Base-by-base conservation (phyloP, 2,329 filamentous ascomycete genomes). In the Cladosporium sp. region DNA sequence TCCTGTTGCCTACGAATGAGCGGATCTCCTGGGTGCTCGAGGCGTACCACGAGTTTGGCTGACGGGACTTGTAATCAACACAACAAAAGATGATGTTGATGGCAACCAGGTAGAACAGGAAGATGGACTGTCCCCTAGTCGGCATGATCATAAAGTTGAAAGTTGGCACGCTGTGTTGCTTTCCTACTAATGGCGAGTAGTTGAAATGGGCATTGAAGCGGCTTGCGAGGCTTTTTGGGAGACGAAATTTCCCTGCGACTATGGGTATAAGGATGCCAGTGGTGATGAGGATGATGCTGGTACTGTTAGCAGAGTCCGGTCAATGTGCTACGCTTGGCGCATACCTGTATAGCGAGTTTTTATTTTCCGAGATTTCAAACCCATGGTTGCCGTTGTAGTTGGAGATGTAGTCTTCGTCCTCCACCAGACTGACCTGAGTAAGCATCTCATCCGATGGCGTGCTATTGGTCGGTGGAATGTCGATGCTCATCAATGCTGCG, bases 1-100 rank as follows among this genome's bases (percentile, higher is more conserved):
- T 76, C 0, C 83, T 78, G 66, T 80, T 79, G 1, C 74, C 71
- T 1, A 84, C 68, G 51, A 78, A 77, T 1, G 72, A 71, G 15
- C 74, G 71, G 1, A 82, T 70, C 67, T 80, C 51, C 3, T 57
- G 18, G 10, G 49, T 41, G 12, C 18, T 4, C 34, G 59, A 51
- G 2, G 36, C 34, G 52, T 72, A 77, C 74, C 69, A 74, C 12
- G 71, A 68, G 57, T 74, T 75, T 1, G 74, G 75, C 24, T 68
- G 66, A 12, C 67, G 57, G 21, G 61, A 68, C 11, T 69, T 38
- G 63, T 72, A 76, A 4, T 63, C 66, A 10, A 74, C 68, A 2
- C 69, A 68, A 51, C 69, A 73, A n/a, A 77, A 68, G 28, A 77
- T 62, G 54, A 77, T 64, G 59, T 77, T 78, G 62, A 77, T 68